Base-by-base conservation (phyloP, 2,329 filamentous ascomycete species). In the Colletotrichum shisoi region DNA sequence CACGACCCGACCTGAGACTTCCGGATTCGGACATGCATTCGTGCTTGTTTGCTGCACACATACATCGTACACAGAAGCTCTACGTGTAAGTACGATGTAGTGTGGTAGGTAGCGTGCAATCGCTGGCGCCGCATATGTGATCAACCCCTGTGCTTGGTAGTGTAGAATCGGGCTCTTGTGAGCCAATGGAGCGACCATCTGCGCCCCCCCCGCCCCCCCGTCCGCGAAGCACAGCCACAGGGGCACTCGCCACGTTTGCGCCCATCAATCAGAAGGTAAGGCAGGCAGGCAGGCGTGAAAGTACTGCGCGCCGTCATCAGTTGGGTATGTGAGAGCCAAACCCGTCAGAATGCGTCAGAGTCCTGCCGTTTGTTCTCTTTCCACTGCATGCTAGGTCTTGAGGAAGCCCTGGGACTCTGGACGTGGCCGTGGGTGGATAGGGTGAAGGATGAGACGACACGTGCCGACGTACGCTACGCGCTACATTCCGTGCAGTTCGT, bases 401-500 rank as follows among this genome's bases (percentile, higher is more conserved):
- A 34, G 57, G 48, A 15, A 37, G 15, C n/a, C 42, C 44, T 44
- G 34, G 49, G n/a, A 27, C 37, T 39, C 49, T 62, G 21, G 40
- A 48, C 24, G 39, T 62, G 31, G 17, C 17, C n/a, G 17, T 19
- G 31, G 31, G 27, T 39, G 42, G 42, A 34, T 48, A 42, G 51
- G 31, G 51, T 42, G n/a, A 27, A 40, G 19, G 39, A 62, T 57
- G 40, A 52, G 63, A 66, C 39, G 59, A 63, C 45, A 66, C 59
- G 49, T 52, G 45, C 15, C 59, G 27, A 15, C n/a, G 13, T 45
- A 34, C 31, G 31, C 2, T 3, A 3, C 8, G n/a, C n/a, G 8
- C 17, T 57, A 13, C 39, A 45, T 57, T 45, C 40, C 24, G 37
- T 37, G 44, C 44, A 34, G 34, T 9, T 8, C 51, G 44, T 11